Percentiles rank a stretch among this genome's conserved stretches.
Evolutionary conservation across 208 protist species (phyloP).

Genomic region (Leishmania lainsoni): DNA sequence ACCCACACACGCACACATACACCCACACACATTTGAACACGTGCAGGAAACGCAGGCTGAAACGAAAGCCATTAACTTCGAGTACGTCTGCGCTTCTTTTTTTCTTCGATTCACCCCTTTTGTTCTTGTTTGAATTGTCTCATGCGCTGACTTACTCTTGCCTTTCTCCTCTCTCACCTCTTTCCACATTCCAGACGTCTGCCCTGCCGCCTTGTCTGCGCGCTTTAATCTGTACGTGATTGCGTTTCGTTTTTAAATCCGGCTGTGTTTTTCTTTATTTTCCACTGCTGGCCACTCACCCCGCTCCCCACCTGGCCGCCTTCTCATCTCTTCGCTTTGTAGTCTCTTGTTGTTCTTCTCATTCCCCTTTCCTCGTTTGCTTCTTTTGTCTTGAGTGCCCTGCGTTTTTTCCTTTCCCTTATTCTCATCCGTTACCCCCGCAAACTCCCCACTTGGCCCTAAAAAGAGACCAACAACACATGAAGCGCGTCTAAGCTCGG

Average conservation of each 20-base stretch:
- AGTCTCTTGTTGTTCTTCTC: not conserved
- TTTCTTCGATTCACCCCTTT: not conserved
- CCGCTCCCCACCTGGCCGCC: not conserved
- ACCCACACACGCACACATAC: not conserved
- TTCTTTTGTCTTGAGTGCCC: not conserved
- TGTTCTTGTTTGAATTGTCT: conserved; percentile 4
- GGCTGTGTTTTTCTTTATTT: not conserved
- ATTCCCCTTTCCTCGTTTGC: conserved; percentile 13
- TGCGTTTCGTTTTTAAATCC: not conserved
- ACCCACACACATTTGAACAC: not conserved
- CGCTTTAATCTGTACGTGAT: not conserved
- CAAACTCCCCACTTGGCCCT: not conserved
- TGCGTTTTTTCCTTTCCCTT: conserved; percentile 6
- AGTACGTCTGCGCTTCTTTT: not conserved
- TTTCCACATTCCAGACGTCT: not conserved
- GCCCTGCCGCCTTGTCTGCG: not conserved
- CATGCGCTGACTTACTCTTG: not conserved
- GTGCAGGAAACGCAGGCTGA: not conserved
- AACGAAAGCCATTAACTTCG: not conserved
- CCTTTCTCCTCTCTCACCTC: not conserved
- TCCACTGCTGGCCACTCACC: no score
- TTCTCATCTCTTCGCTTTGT: conserved; percentile 3
- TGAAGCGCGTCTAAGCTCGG: not conserved
- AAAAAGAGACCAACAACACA: not conserved
- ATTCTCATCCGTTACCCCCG: not conserved